A percentile compares a stretch with the other conserved stretches of the same genome.
Evolutionary conservation across 768 basidiomycete species (phyloP).

Genomic region (Sutorius australiensis): DNA sequence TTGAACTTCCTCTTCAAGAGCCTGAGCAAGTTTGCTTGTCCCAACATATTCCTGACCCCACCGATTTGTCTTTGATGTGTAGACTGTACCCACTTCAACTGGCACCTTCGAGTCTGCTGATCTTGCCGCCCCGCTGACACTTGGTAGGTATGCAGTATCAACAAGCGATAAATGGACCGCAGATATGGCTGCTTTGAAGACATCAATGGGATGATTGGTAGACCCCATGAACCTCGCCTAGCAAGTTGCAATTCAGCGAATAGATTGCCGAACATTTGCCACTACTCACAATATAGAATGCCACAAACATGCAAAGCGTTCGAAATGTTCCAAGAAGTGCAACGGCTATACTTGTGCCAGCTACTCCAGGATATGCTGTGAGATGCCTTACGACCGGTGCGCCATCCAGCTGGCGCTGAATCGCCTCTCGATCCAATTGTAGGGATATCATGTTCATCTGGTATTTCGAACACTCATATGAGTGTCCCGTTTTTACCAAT

Average conservation of each 20-base stretch:
- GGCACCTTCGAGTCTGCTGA: slow-evolving; percentile 13
- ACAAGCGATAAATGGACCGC: slow-evolving; percentile 66
- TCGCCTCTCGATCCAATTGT: slow-evolving; percentile 47
- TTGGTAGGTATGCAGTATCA: slow-evolving; percentile 47
- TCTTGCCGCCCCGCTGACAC: slow-evolving; percentile 7
- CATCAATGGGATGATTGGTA: slow-evolving; percentile 55
- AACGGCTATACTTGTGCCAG: slow-evolving; percentile 56
- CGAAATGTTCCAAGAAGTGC: slow-evolving; percentile 44
- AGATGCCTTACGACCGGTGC: slow-evolving; percentile 44
- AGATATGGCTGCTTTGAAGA: slow-evolving; percentile 64
- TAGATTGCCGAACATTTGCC: not conserved
- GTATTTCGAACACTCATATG: slow-evolving; percentile 74
- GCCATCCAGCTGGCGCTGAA: slow-evolving; percentile 21
- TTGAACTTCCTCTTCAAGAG: slow-evolving; percentile 47
- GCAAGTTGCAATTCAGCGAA: slow-evolving; percentile 1
- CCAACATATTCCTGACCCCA: slow-evolving; percentile 56
- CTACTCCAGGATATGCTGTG: slow-evolving; percentile 66
- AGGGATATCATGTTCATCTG: slow-evolving; percentile 67
- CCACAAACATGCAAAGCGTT: slow-evolving; percentile 45
- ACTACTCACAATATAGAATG: slow-evolving; percentile 62
- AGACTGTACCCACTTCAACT: slow-evolving; percentile 34
- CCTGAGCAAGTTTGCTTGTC: slow-evolving; percentile 44
- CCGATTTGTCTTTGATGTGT: slow-evolving; percentile 53
- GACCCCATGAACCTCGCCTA: slow-evolving; percentile 72
- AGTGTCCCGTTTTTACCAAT: slow-evolving; percentile 50